A percentile compares a stretch with the other conserved stretches of the same genome.
phyloP scores from a whole-genome alignment of 129 eudicot species.

The Lonicera japonica region DNA sequence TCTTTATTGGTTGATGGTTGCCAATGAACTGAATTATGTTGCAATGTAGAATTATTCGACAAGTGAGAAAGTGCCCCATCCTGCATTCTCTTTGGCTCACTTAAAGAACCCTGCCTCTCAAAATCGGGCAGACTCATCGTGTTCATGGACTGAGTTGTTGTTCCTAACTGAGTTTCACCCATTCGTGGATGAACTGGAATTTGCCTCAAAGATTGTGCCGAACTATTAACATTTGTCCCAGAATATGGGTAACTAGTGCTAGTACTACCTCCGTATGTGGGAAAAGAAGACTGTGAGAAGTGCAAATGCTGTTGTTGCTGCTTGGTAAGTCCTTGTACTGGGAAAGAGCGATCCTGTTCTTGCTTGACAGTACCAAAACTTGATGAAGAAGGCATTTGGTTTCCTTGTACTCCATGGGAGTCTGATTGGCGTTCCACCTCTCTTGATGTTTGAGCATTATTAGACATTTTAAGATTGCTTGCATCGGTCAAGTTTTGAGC shows the following conservation, averaged over 20 bases:
- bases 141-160: slow-evolving; percentile 28
- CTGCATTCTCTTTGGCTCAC: slow-evolving; percentile 47
- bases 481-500: slow-evolving; percentile 34
- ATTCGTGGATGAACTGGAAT: slow-evolving; percentile 36
- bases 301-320: slow-evolving; percentile 61
- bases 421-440: slow-evolving; percentile 41
- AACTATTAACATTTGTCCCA: slow-evolving; percentile 36
- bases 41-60: slow-evolving; percentile 27
- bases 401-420: slow-evolving; percentile 33
- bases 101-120: slow-evolving; percentile 31
- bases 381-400: slow-evolving; percentile 38
- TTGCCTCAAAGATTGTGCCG: slow-evolving; percentile 44
- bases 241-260: slow-evolving; percentile 37
- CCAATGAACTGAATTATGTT: slow-evolving; percentile 44
- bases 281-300: slow-evolving; percentile 46
- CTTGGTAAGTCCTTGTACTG: slow-evolving; percentile 51
- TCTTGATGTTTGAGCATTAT: slow-evolving; percentile 25
- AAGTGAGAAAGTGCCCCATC: slow-evolving; percentile 37
- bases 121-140: not conserved
- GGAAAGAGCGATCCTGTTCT: slow-evolving; percentile 43
- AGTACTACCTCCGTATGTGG: slow-evolving; percentile 44
- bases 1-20: slow-evolving; percentile 39
- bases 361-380: slow-evolving; percentile 31
- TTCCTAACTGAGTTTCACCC: slow-evolving; percentile 28
- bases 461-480: slow-evolving; percentile 29